Conservation (phyloP, 768 basidiomycete genomes). For the Pleurotus cornucopiae region DNA sequence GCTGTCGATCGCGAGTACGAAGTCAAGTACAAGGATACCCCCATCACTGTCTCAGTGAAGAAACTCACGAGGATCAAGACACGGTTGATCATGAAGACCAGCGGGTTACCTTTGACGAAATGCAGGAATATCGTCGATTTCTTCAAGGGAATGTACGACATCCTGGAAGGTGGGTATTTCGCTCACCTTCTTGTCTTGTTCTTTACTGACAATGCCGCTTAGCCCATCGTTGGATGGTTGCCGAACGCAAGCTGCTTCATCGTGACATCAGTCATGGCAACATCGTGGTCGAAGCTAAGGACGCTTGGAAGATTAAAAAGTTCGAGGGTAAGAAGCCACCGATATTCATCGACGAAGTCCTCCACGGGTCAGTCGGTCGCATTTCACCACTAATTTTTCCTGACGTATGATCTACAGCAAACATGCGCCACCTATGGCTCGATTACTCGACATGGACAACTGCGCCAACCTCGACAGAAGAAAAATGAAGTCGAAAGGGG, state of each 20-base stretch:
- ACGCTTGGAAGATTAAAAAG: neutral
- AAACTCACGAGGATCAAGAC: neutral
- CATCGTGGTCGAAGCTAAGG: neutral
- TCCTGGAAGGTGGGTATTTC: slow-evolving; percentile 1
- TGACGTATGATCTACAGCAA: neutral
- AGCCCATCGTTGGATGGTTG: neutral
- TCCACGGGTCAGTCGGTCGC: neutral
- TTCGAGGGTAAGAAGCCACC: neutral
- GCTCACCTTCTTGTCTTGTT: no score
- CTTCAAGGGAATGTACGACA: slow-evolving; percentile 6
- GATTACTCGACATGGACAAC: neutral
- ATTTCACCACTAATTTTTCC: neutral
- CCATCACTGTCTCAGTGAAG: neutral
- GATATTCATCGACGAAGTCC: neutral
- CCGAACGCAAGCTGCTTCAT: neutral
- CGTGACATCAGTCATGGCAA: slow-evolving; percentile 4
- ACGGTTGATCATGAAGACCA: neutral
- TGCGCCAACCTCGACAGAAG: no score
- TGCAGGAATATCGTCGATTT: neutral
- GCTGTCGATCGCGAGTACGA: neutral
- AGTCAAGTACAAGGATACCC: neutral
- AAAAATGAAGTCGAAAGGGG: neutral
- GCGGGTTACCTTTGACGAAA: neutral
- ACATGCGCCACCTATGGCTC: neutral
- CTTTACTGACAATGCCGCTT: neutral